Base-by-base conservation (phyloP, 129 eudicot genomes). In the Flaveria robusta region DNA sequence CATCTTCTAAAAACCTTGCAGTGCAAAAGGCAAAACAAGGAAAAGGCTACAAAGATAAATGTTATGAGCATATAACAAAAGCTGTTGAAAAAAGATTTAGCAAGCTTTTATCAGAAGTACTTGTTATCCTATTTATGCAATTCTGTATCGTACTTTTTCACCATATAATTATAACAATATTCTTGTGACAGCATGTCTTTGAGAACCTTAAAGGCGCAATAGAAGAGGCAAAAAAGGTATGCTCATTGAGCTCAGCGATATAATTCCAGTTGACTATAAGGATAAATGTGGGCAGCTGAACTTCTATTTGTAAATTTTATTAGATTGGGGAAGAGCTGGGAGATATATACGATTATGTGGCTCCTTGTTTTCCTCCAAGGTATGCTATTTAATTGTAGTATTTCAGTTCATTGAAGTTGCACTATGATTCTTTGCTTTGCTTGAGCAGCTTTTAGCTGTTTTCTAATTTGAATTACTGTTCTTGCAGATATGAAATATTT, bases 301-400 rank as follows among this genome's bases (percentile, higher is more conserved):
- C 46, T 50, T 77, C 24, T 54, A 46, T 41, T 31, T 65, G 31
- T 66, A 37, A 27, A 63, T 39, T 42, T 31, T 29, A 83, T 79
- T 86, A 94, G 98, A 94, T 94, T 79, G 98, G 98, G 66, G 96
- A 91, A 85, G 98, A 94, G 87, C 96, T 94, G 26, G 98, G 98
- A 76, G 90, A 88, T 82, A 89, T 94, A 70, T 94, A 94, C 9
- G 98, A 94, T 82, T 82, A 80, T 72, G 98, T 94, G 83, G 98
- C 98, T 81, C 98, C 98, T 16, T 94, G 98, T 85, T 94, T 94
- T 84, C 98, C 97, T 84, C 98, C 98, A 75, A 87, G 97, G 98
- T 94, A 82, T 71, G 60, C 65, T 56, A 59, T 77, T 18, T 37
- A 5, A 65, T 79, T 73, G 26, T 46, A 24, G 51, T 65, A 5